Percentiles rank a stretch among this genome's conserved stretches.
Evolutionary conservation across 169 alveolate species (phyloP).

Genomic region (Eimeria necatrix): DNA sequence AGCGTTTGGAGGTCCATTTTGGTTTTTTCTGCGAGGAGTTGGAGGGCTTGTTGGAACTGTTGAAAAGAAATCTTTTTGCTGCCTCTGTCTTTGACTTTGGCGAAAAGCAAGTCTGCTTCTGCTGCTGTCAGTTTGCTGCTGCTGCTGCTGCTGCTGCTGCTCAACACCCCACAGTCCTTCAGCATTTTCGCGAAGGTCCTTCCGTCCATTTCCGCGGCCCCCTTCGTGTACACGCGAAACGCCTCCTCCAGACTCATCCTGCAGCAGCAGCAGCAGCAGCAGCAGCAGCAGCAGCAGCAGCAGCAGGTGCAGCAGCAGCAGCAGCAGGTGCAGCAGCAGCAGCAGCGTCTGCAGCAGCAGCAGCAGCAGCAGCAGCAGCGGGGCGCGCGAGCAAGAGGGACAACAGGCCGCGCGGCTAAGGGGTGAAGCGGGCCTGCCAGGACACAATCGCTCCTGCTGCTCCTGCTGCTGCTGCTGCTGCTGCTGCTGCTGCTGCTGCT

Average conservation of each 20-base stretch:
- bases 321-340: background rate
- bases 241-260: constrained; percentile 84
- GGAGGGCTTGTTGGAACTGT: constrained; percentile 86
- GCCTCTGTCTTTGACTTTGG: constrained; percentile 88
- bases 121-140: constrained; percentile 87
- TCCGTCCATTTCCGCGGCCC: constrained; percentile 88
- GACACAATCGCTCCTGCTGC: no score
- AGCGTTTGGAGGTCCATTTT: background rate
- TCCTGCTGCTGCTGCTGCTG: no score
- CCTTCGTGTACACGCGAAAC: constrained; percentile 87
- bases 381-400: background rate
- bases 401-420: background rate
- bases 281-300: background rate
- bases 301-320: background rate
- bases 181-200: constrained; percentile 88
- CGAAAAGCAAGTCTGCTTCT: constrained; percentile 90
- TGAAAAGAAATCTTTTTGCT: constrained; percentile 86
- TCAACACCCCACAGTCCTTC: constrained; percentile 85
- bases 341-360: background rate
- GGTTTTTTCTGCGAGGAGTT: constrained; percentile 83
- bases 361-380: background rate
- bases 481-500: background rate
- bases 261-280: background rate
- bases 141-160: constrained; percentile 75
- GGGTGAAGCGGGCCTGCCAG: no score